Evolutionary conservation across 306 rosid genomes (phyloP).

Genomic region (Lablab purpureus): DNA sequence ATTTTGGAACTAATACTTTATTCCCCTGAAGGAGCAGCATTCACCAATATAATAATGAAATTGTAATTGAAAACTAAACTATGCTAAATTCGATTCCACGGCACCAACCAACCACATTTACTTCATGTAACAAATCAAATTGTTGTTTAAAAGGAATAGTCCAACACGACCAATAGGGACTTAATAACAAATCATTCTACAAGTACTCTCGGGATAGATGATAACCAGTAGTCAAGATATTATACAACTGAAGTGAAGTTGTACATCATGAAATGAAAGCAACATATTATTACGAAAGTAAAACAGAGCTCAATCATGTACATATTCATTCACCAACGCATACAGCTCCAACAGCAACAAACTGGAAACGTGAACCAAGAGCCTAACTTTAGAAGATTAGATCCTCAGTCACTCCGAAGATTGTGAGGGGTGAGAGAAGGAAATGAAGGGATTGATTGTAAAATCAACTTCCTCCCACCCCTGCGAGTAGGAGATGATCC

Average conservation of each 20-base stretch:
- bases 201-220: neutral
- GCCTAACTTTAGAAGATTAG: constrained; percentile 13
- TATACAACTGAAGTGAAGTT: constrained; percentile 59
- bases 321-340: constrained; percentile 51
- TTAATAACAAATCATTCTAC: constrained; percentile 4
- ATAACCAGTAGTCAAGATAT: constrained; percentile 28
- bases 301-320: constrained; percentile 42
- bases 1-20: neutral
- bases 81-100: neutral
- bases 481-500: constrained; percentile 70
- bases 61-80: neutral
- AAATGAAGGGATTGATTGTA: constrained; percentile 86
- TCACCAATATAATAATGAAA: neutral
- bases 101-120: neutral
- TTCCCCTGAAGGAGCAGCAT: neutral
- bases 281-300: constrained; percentile 54
- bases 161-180: constrained; percentile 1
- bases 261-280: constrained; percentile 48
- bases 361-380: neutral
- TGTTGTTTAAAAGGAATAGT: neutral
- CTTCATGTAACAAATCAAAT: neutral
- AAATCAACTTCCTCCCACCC: constrained; percentile 81
- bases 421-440: constrained; percentile 80
- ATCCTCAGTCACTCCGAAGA: constrained; percentile 2
- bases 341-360: constrained; percentile 32